phyloP scores from a whole-genome alignment of 2,329 filamentous ascomycete genomes.

The Xenoacremonium recifei region DNA sequence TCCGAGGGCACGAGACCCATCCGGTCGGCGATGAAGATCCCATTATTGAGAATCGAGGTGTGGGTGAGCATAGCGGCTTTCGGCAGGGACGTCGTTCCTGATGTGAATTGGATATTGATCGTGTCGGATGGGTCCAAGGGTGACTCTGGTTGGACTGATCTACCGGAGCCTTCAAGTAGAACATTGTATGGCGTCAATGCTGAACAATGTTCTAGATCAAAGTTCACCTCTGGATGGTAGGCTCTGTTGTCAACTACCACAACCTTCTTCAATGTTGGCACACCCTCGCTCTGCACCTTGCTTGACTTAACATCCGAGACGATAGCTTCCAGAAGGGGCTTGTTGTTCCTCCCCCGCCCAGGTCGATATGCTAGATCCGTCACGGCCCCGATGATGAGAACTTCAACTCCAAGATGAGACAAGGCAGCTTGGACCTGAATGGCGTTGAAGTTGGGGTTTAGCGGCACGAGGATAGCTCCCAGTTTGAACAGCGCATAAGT shows the following conservation, averaged over 20 bases:
- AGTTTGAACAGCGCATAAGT: slow-evolving; percentile 93
- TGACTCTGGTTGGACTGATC: slow-evolving; percentile 40
- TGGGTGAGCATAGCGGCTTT: slow-evolving; percentile 92
- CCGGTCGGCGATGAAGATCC: slow-evolving; percentile 75
- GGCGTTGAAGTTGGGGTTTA: slow-evolving; percentile 87
- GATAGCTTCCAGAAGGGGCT: slow-evolving; percentile 44
- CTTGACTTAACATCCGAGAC: slow-evolving; percentile 39
- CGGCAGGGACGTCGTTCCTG: slow-evolving; percentile 85
- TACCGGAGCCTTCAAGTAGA: slow-evolving; percentile 35
- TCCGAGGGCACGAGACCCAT: slow-evolving; percentile 79
- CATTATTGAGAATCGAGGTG: slow-evolving; percentile 88
- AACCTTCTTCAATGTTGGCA: slow-evolving; percentile 70
- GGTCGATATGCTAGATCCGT: slow-evolving; percentile 75
- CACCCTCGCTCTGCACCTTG: slow-evolving; percentile 39
- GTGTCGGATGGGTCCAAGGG: slow-evolving; percentile 63
- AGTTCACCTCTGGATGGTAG: slow-evolving; percentile 44
- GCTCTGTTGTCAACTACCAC: slow-evolving; percentile 77
- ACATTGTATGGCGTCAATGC: slow-evolving; percentile 46
- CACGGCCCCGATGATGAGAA: slow-evolving; percentile 83
- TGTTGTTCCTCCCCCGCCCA: slow-evolving; percentile 52
- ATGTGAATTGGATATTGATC: slow-evolving; percentile 96
- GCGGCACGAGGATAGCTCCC: slow-evolving; percentile 87
- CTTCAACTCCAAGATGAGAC: slow-evolving; percentile 67
- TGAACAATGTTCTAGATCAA: slow-evolving; percentile 37
- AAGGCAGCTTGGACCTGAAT: slow-evolving; percentile 77